A percentile compares a stretch with the other conserved stretches of the same genome.
phyloP scores from a whole-genome alignment of 352 stramenopile genomes.

The Saprolegnia diclina region DNA sequence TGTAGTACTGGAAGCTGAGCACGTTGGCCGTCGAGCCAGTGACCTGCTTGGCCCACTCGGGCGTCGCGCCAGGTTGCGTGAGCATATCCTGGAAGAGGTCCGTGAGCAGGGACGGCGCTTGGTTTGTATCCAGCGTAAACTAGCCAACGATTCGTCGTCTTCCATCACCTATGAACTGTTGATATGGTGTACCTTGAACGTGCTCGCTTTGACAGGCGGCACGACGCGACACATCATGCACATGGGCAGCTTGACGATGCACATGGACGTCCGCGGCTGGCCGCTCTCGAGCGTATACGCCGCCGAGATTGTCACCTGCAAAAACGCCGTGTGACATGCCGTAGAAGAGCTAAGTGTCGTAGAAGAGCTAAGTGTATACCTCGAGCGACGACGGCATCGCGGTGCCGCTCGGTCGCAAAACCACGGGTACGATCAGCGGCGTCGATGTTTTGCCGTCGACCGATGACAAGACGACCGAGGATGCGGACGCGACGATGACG shows the following conservation, averaged over 20 bases:
- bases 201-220: conserved; percentile 68
- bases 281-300: conserved; percentile 67
- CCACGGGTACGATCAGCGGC: conserved; percentile 55
- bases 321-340: too few relatives aligned
- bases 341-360: too few relatives aligned
- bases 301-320: conserved; percentile 44
- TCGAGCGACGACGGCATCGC: conserved; percentile 65
- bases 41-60: conserved; percentile 67
- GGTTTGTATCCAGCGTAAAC: conserved; percentile 85
- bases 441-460: conserved; percentile 63
- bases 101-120: conserved; percentile 63
- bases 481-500: conserved; percentile 44
- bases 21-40: conserved; percentile 61
- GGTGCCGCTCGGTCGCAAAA: conserved; percentile 40
- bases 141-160: neutral
- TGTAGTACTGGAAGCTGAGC: conserved; percentile 86
- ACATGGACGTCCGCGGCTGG: conserved; percentile 62
- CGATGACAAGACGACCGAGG: conserved; percentile 59
- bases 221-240: conserved; percentile 63
- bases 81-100: conserved; percentile 84
- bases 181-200: conserved; percentile 44
- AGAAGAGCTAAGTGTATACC: too few relatives aligned
- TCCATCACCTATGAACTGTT: too few relatives aligned
- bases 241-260: conserved; percentile 64
- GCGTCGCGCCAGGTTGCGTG: conserved; percentile 47